phyloP scores from a whole-genome alignment of 345 rosid species.

The Gossypioides kirkii region DNA sequence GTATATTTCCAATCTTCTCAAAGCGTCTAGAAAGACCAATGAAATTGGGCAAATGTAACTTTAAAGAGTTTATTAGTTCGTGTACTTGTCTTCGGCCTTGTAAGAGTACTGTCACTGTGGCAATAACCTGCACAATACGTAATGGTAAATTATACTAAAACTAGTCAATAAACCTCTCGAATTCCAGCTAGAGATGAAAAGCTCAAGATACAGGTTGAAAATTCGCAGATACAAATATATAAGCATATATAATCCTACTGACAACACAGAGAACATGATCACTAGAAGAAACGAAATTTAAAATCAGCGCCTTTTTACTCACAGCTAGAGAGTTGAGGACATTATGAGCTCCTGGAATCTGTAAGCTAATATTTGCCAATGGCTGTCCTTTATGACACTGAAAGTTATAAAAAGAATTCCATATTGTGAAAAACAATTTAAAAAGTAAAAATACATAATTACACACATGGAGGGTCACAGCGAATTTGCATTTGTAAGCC shows the following conservation, averaged over 20 bases:
- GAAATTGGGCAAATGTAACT: conserved; percentile 21
- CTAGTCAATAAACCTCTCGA: background rate
- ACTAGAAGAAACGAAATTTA: background rate
- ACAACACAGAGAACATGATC: background rate
- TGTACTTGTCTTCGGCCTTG: conserved; percentile 12
- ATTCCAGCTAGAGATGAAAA: conserved; percentile 1
- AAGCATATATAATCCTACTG: background rate
- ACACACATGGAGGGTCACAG: background rate
- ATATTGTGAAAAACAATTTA: background rate
- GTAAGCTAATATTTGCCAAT: conserved; percentile 28
- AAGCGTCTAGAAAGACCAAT: conserved; percentile 29
- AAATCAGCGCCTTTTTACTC: conserved; percentile 11
- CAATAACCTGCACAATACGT: conserved; percentile 24
- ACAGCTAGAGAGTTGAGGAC: conserved; percentile 33
- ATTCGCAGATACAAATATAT: background rate
- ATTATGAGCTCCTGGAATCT: conserved; percentile 32
- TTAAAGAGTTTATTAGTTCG: conserved; percentile 17
- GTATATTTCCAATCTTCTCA: conserved; percentile 25
- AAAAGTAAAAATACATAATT: background rate
- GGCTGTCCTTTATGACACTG: conserved; percentile 26
- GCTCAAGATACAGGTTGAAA: background rate
- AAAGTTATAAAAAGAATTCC: background rate
- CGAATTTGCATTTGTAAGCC: background rate
- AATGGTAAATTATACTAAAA: background rate
- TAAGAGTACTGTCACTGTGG: conserved; percentile 18